Evolutionary conservation across 352 stramenopile genomes (phyloP).

Genomic region (Pythium phragmiticola): DNA sequence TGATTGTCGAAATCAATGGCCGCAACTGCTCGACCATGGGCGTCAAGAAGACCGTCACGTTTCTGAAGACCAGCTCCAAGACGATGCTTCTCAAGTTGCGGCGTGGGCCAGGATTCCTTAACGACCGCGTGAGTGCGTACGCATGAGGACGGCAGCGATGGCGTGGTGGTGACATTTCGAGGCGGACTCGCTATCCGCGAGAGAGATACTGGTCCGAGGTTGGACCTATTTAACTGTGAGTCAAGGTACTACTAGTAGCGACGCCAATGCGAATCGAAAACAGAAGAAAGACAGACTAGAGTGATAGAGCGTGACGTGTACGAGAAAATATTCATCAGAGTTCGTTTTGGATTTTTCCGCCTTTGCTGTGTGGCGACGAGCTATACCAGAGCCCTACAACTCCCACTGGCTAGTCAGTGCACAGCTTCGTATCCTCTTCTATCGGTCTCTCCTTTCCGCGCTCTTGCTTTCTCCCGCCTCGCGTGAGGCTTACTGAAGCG

Average conservation of each 20-base stretch:
- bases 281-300: conserved; percentile 3
- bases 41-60: conserved; percentile 88
- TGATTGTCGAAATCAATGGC: conserved; percentile 89
- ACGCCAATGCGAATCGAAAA: background rate
- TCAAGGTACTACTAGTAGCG: background rate
- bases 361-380: background rate
- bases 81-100: conserved; percentile 86
- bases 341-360: conserved; percentile 6
- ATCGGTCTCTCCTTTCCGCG: background rate
- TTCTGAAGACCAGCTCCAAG: conserved; percentile 84
- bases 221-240: conserved; percentile 22
- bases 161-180: background rate
- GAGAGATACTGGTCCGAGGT: no score
- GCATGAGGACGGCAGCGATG: conserved; percentile 32
- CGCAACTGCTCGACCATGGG: conserved; percentile 87
- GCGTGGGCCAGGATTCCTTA: conserved; percentile 70
- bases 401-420: no score
- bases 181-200: no score
- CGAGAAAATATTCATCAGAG: conserved; percentile 12
- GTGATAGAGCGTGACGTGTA: conserved; percentile 19
- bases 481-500: conserved; percentile 53
- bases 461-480: background rate
- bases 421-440: conserved; percentile 1
- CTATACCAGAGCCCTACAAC: no score
- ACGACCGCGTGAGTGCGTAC: conserved; percentile 71